Evolutionary conservation across 2,329 filamentous ascomycete species (phyloP).

Genomic region (Sporothrix euskadiensis): DNA sequence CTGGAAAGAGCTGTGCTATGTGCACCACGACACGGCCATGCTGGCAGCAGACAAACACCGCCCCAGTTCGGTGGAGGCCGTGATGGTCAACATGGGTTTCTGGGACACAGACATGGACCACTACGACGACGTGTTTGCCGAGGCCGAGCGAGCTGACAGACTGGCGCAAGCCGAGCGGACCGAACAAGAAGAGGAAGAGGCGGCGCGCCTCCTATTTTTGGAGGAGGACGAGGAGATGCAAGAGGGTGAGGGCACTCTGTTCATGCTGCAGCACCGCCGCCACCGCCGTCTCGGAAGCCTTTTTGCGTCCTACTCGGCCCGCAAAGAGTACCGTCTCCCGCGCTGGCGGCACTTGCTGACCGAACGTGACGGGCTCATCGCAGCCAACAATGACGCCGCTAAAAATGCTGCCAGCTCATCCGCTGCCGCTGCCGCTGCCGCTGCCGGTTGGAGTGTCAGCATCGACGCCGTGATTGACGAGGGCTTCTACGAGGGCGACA

Average conservation of each 20-base stretch:
- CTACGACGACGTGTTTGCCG: conserved; percentile 29
- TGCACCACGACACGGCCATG: conserved; percentile 32
- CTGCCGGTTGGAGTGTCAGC: conserved; percentile 24
- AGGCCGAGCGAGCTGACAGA: conserved; percentile 22
- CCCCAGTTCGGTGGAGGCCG: conserved; percentile 33
- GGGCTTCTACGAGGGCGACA: conserved; percentile 27
- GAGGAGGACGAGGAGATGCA: conserved; percentile 19
- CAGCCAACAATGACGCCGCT: conserved; percentile 3
- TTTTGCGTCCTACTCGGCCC: conserved; percentile 25
- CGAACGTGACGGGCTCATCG: conserved; percentile 27
- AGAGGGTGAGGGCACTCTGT: not conserved
- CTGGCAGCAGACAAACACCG: conserved; percentile 28
- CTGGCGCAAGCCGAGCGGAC: not conserved
- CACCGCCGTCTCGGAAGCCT: conserved; percentile 28
- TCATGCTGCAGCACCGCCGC: not conserved
- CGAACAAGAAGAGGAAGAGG: conserved; percentile 17
- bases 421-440: no score
- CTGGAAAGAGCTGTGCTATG: conserved; percentile 34
- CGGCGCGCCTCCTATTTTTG: not conserved
- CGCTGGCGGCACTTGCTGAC: conserved; percentile 31
- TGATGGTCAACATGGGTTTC: conserved; percentile 35
- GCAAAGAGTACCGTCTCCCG: conserved; percentile 31
- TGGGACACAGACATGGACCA: conserved; percentile 32
- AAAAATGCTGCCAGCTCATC: not conserved
- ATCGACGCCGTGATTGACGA: conserved; percentile 28